Evolutionary conservation across 2,329 filamentous ascomycete species (phyloP).

Genomic region (Cladophialophora yegresii): DNA sequence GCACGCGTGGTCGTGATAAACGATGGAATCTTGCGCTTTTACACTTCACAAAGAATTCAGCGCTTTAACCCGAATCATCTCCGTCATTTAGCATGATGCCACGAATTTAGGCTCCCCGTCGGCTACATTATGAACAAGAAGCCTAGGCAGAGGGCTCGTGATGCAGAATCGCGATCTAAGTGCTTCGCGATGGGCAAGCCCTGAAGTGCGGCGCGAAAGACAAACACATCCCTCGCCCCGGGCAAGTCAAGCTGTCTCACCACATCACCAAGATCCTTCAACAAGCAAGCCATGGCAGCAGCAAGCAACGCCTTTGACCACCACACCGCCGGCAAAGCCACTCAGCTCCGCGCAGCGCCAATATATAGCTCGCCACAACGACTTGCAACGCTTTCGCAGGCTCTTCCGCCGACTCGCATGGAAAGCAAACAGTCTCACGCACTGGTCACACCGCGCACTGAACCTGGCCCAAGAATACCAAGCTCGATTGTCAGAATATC

Average conservation of each 20-base stretch:
- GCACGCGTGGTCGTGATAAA: neutral
- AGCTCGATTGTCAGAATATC: conserved; percentile 4
- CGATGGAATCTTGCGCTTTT: neutral
- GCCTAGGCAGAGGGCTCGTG: neutral
- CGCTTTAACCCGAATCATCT: neutral
- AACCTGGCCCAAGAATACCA: conserved; percentile 29
- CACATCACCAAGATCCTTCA: conserved; percentile 7
- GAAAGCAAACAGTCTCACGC: conserved; percentile 32
- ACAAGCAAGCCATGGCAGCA: conserved; percentile 5
- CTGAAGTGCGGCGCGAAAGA: conserved; percentile 26
- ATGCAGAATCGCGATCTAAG: conserved; percentile 26
- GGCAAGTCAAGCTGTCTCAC: conserved; percentile 18
- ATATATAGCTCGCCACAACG: conserved; percentile 21
- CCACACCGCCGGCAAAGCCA: neutral
- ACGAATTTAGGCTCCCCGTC: neutral
- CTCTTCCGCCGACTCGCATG: conserved; percentile 30
- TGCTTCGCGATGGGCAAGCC: conserved; percentile 31
- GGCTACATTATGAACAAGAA: neutral
- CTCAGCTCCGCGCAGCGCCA: conserved; percentile 22
- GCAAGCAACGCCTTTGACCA: neutral
- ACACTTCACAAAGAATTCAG: neutral
- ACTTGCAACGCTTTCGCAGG: conserved; percentile 30
- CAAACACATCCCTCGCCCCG: conserved; percentile 16
- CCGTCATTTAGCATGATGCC: neutral
- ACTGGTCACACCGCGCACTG: conserved; percentile 32